Percentiles rank a stretch among this genome's conserved stretches.
phyloP scores from a whole-genome alignment of 805 yeast species.

The Phaffomyces antillensis region DNA sequence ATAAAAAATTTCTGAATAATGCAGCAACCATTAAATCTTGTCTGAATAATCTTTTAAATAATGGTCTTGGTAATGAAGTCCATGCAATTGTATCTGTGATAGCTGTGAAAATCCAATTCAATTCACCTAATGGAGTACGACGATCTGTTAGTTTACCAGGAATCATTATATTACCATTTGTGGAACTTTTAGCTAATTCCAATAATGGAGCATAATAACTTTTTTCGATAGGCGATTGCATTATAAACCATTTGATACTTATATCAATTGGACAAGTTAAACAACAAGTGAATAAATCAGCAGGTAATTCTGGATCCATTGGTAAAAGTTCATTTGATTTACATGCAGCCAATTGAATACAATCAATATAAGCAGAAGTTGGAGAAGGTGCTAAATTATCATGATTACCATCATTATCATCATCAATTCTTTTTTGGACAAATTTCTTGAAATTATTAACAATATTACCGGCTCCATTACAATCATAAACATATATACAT shows the following conservation, averaged over 20 bases:
- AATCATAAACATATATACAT: constrained; percentile 89
- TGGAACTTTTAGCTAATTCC: constrained; percentile 26
- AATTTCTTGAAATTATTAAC: constrained; percentile 83
- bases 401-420: constrained; percentile 58
- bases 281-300: constrained; percentile 93
- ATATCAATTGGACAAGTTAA: constrained; percentile 93
- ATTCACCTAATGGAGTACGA: constrained; percentile 90
- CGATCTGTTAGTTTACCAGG: constrained; percentile 92
- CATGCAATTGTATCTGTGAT: constrained; percentile 97
- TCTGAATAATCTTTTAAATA: constrained; percentile 84
- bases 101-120: constrained; percentile 97
- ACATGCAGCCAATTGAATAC: constrained; percentile 93
- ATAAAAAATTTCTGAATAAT: constrained; percentile 79
- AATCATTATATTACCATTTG: constrained; percentile 45
- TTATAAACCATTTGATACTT: constrained; percentile 83
- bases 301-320: constrained; percentile 91
- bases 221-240: constrained; percentile 65
- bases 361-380: constrained; percentile 57
- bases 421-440: constrained; percentile 83
- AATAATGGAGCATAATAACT: constrained; percentile 34
- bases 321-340: constrained; percentile 79
- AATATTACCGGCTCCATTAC: constrained; percentile 91
- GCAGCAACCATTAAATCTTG: constrained; percentile 98
- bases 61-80: constrained; percentile 81
- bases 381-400: constrained; percentile 37